Evolutionary conservation across 495 filamentous ascomycete genomes (phyloP).

Genomic region (Annulohypoxylon bovei): DNA sequence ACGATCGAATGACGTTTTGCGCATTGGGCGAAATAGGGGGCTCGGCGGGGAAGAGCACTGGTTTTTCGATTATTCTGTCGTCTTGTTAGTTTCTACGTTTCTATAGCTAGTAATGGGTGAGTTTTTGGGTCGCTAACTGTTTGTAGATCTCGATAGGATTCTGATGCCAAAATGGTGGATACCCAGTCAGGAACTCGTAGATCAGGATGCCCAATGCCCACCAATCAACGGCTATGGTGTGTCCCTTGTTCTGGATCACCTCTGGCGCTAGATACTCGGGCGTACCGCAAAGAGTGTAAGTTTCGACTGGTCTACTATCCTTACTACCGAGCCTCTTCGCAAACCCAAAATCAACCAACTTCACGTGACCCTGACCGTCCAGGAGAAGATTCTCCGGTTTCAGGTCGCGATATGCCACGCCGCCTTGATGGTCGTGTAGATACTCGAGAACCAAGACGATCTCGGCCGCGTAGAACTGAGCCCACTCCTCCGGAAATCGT

Average conservation of each 20-base stretch:
- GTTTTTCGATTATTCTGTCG: slow-evolving; percentile 76
- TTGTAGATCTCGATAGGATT: slow-evolving; percentile 98
- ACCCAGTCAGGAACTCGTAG: slow-evolving; percentile 95
- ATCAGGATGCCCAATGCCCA: slow-evolving; percentile 97
- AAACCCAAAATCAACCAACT: slow-evolving; percentile 98
- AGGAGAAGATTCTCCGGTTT: slow-evolving; percentile 97
- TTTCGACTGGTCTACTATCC: slow-evolving; percentile 71
- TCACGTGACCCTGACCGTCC: slow-evolving; percentile 92
- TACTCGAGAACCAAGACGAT: slow-evolving; percentile 93
- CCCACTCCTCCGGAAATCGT: slow-evolving; percentile 85
- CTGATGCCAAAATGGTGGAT: slow-evolving; percentile 96
- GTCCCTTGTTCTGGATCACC: slow-evolving; percentile 94
- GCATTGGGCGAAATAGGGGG: slow-evolving; percentile 75
- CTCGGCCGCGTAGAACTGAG: slow-evolving; percentile 95
- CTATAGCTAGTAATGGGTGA: no score
- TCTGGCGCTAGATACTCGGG: slow-evolving; percentile 97
- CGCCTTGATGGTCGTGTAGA: slow-evolving; percentile 82
- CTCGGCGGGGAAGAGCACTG: slow-evolving; percentile 72
- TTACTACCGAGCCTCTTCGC: slow-evolving; percentile 78
- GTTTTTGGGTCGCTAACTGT: slow-evolving; percentile 62
- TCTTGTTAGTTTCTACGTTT: slow-evolving; percentile 14
- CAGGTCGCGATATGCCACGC: slow-evolving; percentile 92
- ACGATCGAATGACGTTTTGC: slow-evolving; percentile 81
- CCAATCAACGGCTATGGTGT: slow-evolving; percentile 98
- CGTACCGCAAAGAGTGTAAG: slow-evolving; percentile 95